phyloP scores from a whole-genome alignment of 225 moss, liverwort and hornwort genomes.

The Pleurozium schreberi region DNA sequence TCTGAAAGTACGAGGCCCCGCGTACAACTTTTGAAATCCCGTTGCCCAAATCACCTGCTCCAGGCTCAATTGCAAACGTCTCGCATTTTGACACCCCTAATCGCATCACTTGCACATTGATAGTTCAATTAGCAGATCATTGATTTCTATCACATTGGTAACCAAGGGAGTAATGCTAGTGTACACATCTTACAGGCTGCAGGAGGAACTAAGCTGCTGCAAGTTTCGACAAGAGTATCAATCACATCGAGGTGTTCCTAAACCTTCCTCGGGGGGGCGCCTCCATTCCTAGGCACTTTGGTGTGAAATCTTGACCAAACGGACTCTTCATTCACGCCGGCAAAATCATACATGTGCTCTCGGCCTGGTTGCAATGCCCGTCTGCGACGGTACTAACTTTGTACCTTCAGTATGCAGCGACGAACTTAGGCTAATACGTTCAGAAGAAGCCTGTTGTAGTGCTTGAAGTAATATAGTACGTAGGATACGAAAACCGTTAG shows the following conservation, averaged over 20 bases:
- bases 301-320: background rate
- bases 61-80: background rate
- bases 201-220: background rate
- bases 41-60: background rate
- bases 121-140: background rate
- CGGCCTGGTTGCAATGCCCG: slow-evolving; percentile 19
- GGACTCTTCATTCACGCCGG: background rate
- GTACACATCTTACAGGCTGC: background rate
- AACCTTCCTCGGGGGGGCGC: background rate
- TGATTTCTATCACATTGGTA: background rate
- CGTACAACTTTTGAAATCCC: background rate
- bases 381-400: slow-evolving; percentile 5
- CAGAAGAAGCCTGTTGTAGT: background rate
- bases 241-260: background rate
- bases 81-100: background rate
- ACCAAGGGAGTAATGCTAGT: background rate
- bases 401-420: background rate
- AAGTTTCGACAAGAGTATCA: background rate
- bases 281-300: background rate
- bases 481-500: background rate
- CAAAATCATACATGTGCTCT: background rate
- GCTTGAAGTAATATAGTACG: background rate
- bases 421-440: background rate
- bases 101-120: background rate
- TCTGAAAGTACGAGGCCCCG: background rate